Base-by-base conservation (phyloP, 257 asterid genomes). In the Solanum paucissectum region DNA sequence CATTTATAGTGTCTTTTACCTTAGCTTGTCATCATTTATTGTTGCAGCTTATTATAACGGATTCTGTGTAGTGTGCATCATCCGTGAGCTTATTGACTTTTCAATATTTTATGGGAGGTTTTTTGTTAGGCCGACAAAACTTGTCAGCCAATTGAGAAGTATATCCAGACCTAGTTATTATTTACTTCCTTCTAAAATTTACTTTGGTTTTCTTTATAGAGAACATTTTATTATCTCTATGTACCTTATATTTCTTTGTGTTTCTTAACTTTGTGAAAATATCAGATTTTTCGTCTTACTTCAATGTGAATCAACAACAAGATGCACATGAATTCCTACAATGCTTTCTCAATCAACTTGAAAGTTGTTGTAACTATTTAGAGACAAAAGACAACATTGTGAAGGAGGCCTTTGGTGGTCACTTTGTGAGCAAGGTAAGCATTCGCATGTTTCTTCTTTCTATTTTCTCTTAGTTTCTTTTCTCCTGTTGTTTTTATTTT, bases 281-380 rank as follows among this genome's bases (percentile, higher is more conserved):
- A 21, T 84, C 90, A 96, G 98, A 95, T 85, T 91, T 96, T 87
- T 96, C 97, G 4, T 93, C 98, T 44, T 40, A 89, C 86, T 96
- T 96, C 87, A 87, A 84, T 75, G 92, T 92, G 74, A 93, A 27
- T 75, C 97, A 93, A 91, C 99, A 95, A 87, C 98, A 95, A 90
- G 99, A 96, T 90, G 99, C 98, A 83, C 98, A 95, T 87, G 98
- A 96, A 66, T 96, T 95, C 88, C 93, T 96, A n/a, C 98, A 95
- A 87, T 96, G 96, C 79, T 94, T 94, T 89, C 58, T 96, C 93
- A 96, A 95, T 90, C 93, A 90, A 88, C 98, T 95, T 74, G 98
- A 94, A 87, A 90, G 87, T 29, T 93, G 91, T 29, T 86, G 87
- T 77, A 64, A 86, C 68, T 86, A 91, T 88, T 46, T 74, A 27